Conservation (phyloP, 208 protist genomes). For the Leishmania guyanensis region DNA sequence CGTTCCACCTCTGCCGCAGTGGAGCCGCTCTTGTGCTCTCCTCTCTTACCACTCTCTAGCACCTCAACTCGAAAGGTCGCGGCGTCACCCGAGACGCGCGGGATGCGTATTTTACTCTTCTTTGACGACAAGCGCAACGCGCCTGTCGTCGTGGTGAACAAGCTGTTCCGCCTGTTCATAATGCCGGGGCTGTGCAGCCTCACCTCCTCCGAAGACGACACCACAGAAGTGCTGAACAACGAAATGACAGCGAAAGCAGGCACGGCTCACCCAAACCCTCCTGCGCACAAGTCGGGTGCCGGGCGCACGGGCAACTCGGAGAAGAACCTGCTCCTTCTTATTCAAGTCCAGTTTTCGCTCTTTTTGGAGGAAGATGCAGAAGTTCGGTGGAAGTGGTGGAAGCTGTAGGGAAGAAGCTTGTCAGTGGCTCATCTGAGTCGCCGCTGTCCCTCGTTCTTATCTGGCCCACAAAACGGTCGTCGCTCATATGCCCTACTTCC, state of each 20-base stretch:
- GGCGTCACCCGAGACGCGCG: conserved; percentile 21
- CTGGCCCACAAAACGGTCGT: background rate
- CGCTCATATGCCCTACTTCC: background rate
- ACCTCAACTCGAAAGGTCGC: background rate
- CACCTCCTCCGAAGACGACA: conserved; percentile 16
- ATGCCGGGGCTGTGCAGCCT: conserved; percentile 31
- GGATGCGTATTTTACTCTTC: conserved; percentile 56
- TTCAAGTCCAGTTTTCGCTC: conserved; percentile 56
- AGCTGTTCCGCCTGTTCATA: conserved; percentile 59
- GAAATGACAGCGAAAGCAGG: background rate
- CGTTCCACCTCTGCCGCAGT: background rate
- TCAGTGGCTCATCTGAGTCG: background rate
- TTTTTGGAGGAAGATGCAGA: conserved; percentile 51
- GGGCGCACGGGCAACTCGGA: background rate
- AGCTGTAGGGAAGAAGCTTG: conserved; percentile 19
- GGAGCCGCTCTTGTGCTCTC: background rate
- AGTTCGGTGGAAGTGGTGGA: conserved; percentile 61
- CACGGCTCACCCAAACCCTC: background rate
- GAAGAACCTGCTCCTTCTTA: conserved; percentile 51
- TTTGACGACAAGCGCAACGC: conserved; percentile 45
- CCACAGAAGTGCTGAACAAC: background rate
- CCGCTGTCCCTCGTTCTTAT: background rate
- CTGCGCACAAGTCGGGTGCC: background rate
- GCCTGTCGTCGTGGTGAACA: conserved; percentile 56
- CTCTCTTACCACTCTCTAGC: conserved; percentile 1